Evolutionary conservation across 495 filamentous ascomycete species (phyloP).

Genomic region (Xylaria flabelliformis): DNA sequence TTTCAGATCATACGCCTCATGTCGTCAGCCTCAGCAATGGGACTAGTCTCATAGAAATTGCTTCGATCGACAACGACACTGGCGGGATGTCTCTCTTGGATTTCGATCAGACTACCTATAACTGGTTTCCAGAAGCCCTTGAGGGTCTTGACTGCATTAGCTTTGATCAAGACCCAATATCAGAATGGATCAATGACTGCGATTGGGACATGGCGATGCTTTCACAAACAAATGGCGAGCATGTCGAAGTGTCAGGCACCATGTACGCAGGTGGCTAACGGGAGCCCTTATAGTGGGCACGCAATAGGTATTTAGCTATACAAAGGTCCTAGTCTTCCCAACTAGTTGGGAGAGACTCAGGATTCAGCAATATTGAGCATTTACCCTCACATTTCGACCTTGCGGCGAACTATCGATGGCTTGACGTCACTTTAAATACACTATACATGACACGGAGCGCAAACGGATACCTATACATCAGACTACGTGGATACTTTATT

Average conservation of each 20-base stretch:
- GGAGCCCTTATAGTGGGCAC: too few relatives aligned
- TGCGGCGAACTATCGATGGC: too few relatives aligned
- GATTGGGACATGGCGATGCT: background rate
- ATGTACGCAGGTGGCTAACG: too few relatives aligned
- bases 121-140: background rate
- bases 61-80: background rate
- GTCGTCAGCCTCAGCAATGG: background rate
- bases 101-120: background rate
- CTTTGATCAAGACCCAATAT: background rate
- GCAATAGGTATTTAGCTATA: too few relatives aligned
- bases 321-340: too few relatives aligned
- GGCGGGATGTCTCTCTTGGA: background rate
- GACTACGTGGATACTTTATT: constrained; percentile 17
- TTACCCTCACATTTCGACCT: too few relatives aligned
- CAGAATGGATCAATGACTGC: constrained; percentile 2
- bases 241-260: background rate
- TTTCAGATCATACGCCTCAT: background rate
- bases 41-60: background rate
- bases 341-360: too few relatives aligned
- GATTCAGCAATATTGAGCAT: too few relatives aligned
- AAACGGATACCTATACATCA: background rate
- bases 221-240: background rate
- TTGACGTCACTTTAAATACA: too few relatives aligned
- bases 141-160: background rate
- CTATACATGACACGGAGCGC: background rate